Base-by-base conservation (phyloP, 202 grass and related monocot genomes). In the Thinopyrum obtusiflorum region DNA sequence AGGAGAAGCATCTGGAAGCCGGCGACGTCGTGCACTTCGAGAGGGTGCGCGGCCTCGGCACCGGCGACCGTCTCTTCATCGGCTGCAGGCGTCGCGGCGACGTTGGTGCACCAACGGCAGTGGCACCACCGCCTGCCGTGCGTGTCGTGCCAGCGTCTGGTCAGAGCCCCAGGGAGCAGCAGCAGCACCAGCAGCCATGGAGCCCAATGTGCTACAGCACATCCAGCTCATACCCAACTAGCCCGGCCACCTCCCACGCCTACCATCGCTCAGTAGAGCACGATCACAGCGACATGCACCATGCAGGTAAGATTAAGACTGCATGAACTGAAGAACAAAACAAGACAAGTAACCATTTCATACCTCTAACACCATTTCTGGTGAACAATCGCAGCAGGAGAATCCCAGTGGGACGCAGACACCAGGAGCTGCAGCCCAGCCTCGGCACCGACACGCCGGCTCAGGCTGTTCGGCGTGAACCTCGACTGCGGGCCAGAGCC, bases 391-490 rank as follows among this genome's bases (percentile, higher is more conserved):
- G 82, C 82, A 90, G 81, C 81, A 91, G 84, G 65, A 85, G 89
- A 87, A 71, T 73, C 83, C 71, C 86, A 88, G 53, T 84, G 49
- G 57, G 85, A 85, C 18, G 84, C 73, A 39, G 61, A 82, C 26
- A 24, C 57, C 71, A 86, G 49, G 64, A 82, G 87, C 65, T 74
- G 72, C 12, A 57, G 83, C 27, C 77, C 68, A 73, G 72, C 76
- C 14, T 76, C 86, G 4, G 59, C 70, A n/a, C 86, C 86, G 11
- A 86, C 92, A 49, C 72, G 89, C 89, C 57, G 86, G 80, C 87
- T 97, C 67, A 87, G 95, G 70, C 73, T 97, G 15, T 97, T 97
- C 63, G 95, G 95, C 51, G 95, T 97, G 73, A 94, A 97, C 85
- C 84, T 97, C 29, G 92, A 97, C 80, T 97, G 90, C 82, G 86